phyloP scores from a whole-genome alignment of 139 green algal genomes.

The Eudorina sp. region DNA sequence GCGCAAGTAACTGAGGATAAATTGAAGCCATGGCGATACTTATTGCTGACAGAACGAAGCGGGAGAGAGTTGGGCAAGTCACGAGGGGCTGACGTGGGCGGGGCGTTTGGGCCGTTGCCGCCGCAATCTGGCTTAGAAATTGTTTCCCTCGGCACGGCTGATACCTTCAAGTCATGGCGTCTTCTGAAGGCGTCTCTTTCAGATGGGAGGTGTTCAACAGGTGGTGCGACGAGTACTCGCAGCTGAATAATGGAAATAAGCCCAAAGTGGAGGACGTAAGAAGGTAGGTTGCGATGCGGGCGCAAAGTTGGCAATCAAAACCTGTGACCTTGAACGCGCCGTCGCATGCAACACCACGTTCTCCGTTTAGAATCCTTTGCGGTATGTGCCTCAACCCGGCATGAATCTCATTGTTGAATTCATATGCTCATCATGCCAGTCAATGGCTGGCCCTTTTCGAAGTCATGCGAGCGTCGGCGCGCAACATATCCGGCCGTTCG shows the following conservation, averaged over 20 bases:
- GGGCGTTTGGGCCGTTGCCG: background rate
- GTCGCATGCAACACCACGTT: background rate
- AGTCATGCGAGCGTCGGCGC: background rate
- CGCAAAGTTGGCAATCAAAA: too few species aligned
- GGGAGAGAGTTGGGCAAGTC: background rate
- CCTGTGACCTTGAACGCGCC: background rate
- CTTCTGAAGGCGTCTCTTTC: slow-evolving; percentile 9
- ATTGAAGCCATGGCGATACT: background rate
- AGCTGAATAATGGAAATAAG: background rate
- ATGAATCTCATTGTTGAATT: too few species aligned
- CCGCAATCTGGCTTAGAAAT: too few species aligned
- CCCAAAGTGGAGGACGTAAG: slow-evolving; percentile 44
- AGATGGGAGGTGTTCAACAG: slow-evolving; percentile 26
- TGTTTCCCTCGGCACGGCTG: too few species aligned
- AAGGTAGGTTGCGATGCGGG: slow-evolving; percentile 12
- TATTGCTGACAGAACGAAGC: background rate
- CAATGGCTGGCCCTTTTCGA: too few species aligned
- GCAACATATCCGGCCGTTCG: slow-evolving; percentile 20
- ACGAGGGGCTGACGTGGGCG: background rate
- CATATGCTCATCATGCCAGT: too few species aligned
- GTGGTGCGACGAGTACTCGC: slow-evolving; percentile 35
- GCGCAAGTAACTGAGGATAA: background rate
- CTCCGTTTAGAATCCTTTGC: background rate
- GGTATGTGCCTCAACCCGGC: background rate
- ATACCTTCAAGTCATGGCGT: slow-evolving; percentile 19